Conservation (phyloP, 495 filamentous ascomycete species). For the Entonaema liquescens region DNA sequence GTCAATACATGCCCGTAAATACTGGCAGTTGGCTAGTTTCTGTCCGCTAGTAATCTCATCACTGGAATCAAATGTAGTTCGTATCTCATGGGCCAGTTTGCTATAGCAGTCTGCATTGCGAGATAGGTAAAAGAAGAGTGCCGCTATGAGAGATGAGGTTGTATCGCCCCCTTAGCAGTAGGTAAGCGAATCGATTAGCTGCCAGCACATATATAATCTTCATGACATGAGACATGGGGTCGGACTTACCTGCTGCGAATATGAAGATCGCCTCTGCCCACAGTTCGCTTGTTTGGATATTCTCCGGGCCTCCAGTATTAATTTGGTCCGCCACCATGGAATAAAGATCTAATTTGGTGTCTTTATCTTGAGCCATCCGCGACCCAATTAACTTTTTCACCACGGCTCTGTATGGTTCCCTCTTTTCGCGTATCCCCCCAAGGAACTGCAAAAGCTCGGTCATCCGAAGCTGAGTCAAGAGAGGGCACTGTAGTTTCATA, state of each 20-base stretch:
- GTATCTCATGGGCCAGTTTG: not conserved
- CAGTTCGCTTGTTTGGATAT: conserved; percentile 13
- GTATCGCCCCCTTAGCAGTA: not conserved
- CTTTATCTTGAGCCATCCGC: conserved; percentile 20
- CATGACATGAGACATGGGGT: not conserved
- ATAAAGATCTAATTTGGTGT: conserved; percentile 36
- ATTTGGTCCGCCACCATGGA: conserved; percentile 53
- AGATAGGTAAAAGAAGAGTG: not conserved
- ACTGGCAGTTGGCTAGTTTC: not conserved
- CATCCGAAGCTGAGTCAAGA: not conserved
- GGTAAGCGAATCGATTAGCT: not conserved
- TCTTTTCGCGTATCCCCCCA: not conserved
- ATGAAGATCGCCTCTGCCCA: conserved; percentile 36
- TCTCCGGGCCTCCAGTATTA: conserved; percentile 18
- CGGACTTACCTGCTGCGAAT: conserved; percentile 27
- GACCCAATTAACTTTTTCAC: not conserved
- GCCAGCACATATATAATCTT: not conserved
- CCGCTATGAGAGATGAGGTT: not conserved
- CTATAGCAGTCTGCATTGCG: not conserved
- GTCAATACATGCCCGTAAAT: not conserved
- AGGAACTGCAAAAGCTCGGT: not conserved
- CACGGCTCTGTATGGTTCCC: conserved; percentile 2
- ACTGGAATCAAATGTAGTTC: not conserved
- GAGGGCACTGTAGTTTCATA: not conserved
- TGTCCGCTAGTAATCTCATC: not conserved